Evolutionary conservation across 2,329 filamentous ascomycete genomes (phyloP).

Genomic region (Monilinia laxa): DNA sequence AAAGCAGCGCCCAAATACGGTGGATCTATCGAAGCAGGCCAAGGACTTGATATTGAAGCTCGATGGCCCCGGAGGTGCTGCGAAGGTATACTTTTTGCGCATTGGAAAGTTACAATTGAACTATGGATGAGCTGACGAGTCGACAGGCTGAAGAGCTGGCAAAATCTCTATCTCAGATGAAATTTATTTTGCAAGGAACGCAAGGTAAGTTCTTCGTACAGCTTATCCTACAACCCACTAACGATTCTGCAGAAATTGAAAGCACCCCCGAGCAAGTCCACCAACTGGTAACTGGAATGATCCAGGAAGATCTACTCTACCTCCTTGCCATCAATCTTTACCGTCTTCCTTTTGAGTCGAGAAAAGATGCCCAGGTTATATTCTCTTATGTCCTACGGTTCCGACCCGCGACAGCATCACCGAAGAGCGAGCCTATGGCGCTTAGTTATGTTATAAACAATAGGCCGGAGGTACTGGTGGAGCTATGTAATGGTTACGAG

Average conservation of each 20-base stretch:
- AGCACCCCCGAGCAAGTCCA: constrained; percentile 84
- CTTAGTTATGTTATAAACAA: constrained; percentile 86
- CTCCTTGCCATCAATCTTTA: constrained; percentile 79
- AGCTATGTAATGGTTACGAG: constrained; percentile 86
- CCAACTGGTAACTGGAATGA: constrained; percentile 78
- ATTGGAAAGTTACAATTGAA: constrained; percentile 4
- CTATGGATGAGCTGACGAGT: constrained; percentile 29
- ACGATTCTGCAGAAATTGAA: constrained; percentile 67
- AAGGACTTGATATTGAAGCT: constrained; percentile 63
- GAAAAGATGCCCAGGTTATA: constrained; percentile 93
- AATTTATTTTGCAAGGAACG: constrained; percentile 87
- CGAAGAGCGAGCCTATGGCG: constrained; percentile 74
- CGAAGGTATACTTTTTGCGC: constrained; percentile 50
- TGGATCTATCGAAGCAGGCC: constrained; percentile 50
- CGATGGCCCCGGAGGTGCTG: constrained; percentile 54
- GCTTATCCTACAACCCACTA: constrained; percentile 16
- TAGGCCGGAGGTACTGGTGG: constrained; percentile 81
- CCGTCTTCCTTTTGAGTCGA: constrained; percentile 88
- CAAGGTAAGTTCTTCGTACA: constrained; percentile 58
- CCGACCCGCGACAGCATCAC: constrained; percentile 66
- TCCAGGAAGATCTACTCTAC: constrained; percentile 86
- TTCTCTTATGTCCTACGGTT: constrained; percentile 95
- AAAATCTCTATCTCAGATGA: constrained; percentile 86
- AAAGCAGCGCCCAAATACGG: constrained; percentile 61
- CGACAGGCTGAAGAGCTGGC: constrained; percentile 79